Conservation (phyloP, 1,284 basidiomycete genomes). For the Amylostereum areolatum region DNA sequence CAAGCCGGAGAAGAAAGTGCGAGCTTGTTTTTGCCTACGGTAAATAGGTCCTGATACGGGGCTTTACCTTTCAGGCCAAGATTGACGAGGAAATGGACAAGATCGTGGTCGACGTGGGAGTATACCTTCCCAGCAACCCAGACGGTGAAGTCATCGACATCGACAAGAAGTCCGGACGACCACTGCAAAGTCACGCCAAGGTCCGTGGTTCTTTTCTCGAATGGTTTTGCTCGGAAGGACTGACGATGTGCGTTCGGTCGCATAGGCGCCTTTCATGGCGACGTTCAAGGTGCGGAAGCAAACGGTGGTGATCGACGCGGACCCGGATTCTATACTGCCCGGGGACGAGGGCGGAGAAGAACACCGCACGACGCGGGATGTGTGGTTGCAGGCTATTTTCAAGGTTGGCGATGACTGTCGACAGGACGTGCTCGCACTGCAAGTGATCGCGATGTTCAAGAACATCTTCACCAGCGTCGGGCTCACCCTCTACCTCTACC, state of each 20-base stretch:
- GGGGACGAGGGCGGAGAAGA: conserved; percentile 53
- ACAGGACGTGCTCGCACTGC: conserved; percentile 94
- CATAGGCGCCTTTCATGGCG: conserved; percentile 97
- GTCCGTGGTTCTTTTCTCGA: conserved; percentile 28
- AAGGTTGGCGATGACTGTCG: conserved; percentile 99
- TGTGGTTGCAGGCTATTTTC: conserved; percentile 99
- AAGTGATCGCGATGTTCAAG: conserved; percentile 99
- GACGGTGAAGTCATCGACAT: conserved; percentile 96
- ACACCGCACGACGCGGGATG: conserved; percentile 69
- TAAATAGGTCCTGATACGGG: neutral
- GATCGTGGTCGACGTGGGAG: conserved; percentile 88
- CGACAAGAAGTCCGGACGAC: conserved; percentile 93
- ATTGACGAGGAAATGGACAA: conserved; percentile 99
- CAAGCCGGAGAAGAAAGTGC: conserved; percentile 95
- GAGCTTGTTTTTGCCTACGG: conserved; percentile 1
- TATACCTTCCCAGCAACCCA: conserved; percentile 96
- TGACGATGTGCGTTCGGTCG: neutral
- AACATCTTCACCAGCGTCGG: conserved; percentile 92
- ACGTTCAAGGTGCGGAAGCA: conserved; percentile 97
- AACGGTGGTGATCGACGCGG: conserved; percentile 50
- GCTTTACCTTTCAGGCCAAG: conserved; percentile 63
- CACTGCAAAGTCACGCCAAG: conserved; percentile 97
- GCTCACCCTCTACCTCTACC: conserved; percentile 88
- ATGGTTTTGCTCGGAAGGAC: neutral
- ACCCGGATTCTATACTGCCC: conserved; percentile 67